Evolutionary conservation across 345 rosid species (phyloP).

Genomic region (Arabis alpina): DNA sequence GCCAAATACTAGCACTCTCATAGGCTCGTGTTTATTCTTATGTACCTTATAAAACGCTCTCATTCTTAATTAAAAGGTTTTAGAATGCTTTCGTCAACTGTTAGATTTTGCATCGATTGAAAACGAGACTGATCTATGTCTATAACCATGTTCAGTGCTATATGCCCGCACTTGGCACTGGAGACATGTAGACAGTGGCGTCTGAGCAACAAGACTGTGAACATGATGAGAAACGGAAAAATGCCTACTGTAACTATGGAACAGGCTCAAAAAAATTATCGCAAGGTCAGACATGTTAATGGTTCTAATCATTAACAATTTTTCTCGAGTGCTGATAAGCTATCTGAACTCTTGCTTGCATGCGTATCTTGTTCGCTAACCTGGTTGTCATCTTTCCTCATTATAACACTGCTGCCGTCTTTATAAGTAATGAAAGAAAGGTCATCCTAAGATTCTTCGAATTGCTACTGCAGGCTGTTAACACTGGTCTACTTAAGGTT

Average conservation of each 20-base stretch:
- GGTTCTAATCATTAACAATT: conserved; percentile 8
- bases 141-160: conserved; percentile 62
- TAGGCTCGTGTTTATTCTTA: conserved; percentile 18
- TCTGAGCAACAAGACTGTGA: conserved; percentile 88
- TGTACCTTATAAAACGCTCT: neutral
- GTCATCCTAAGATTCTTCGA: conserved; percentile 36
- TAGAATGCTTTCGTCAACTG: conserved; percentile 23
- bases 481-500: conserved; percentile 94
- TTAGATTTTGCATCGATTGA: neutral
- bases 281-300: conserved; percentile 69
- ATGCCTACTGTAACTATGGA: conserved; percentile 99
- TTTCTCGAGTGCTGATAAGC: conserved; percentile 9
- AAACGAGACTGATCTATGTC: conserved; percentile 20
- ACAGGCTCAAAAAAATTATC: conserved; percentile 92
- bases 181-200: conserved; percentile 99
- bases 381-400: conserved; percentile 2
- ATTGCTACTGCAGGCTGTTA: conserved; percentile 69
- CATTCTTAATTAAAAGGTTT: conserved; percentile 12
- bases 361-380: conserved; percentile 5
- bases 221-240: conserved; percentile 96
- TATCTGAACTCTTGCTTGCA: conserved; percentile 19
- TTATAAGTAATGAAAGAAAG: conserved; percentile 18
- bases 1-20: conserved; percentile 5
- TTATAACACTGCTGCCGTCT: conserved; percentile 18
- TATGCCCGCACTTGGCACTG: conserved; percentile 93